Evolutionary conservation across 495 filamentous ascomycete species (phyloP), one percentile per base, ranked within the genome.

Genomic region (Aspergillus bertholletiae): DNA sequence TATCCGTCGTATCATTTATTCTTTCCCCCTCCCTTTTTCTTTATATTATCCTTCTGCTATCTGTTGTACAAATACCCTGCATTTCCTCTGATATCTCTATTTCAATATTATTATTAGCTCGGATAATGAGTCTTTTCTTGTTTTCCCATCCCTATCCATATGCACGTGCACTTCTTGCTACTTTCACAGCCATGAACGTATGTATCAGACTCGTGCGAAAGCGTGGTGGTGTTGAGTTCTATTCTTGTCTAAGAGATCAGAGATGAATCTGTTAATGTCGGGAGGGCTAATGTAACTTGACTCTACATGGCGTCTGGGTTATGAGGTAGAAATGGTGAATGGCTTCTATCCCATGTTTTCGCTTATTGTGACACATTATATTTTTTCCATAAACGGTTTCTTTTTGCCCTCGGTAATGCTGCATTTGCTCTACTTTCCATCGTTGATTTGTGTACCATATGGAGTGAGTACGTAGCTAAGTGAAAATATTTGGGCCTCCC

Each of bases 61-160:
- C 21, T 57, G 48, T 48, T 64, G 58, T 64, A 64, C 49, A 55
- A 64, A 64, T 64, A 64, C 61, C 61, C 61, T 58, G 55, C 43
- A 28, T 43, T 51, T 51, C 20, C 27, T 34, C 34, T 46, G n/a
- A 22, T 52, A 35, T 53, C 27, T 58, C 53, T 53, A 13, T 57
- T 47, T 48, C 40, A 5, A 17, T 34, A 39, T 50, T 20, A 48
- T 54, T 44, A 37, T 57, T 51, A 53, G 60, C 43, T 57, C 1
- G 22, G 32, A 44, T 49, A 17, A 22, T 40, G 26, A 37, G 34
- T 37, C 30, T 12, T 11, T 45, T 41, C 27, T 23, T 37, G 8
- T 23, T 23, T 26, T 24, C 15, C 13, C 20, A 35, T 24, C 24
- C 20, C 22, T 22, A 7, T 34, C 5, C 39, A n/a, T 52, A 9